These are phyloP conservation scores for Lactarius psammicola DNA, from an alignment of 768 basidiomycete genomes.

Conservation along the genomic window DNA sequence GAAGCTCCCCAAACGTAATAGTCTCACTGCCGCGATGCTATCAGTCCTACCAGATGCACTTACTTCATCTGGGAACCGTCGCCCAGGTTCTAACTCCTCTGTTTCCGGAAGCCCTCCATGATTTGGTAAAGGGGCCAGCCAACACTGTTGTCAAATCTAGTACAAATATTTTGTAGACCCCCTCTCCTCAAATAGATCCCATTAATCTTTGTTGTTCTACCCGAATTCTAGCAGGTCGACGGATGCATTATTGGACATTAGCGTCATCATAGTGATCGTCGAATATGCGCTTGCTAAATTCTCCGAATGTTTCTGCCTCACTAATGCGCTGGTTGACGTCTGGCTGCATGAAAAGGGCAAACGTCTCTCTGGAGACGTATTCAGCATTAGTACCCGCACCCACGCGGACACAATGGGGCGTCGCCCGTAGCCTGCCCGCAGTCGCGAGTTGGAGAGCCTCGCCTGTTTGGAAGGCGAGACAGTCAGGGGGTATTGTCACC, in stretches of 20 bases:
- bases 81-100: constrained; percentile 23
- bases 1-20: constrained; percentile 46
- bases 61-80: constrained; percentile 24
- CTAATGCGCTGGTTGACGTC: constrained; percentile 76
- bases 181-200: constrained; percentile 7
- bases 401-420: constrained; percentile 91
- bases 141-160: not conserved
- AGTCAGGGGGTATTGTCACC: constrained; percentile 81
- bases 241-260: constrained; percentile 23
- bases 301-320: constrained; percentile 73
- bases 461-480: constrained; percentile 94
- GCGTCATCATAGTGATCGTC: constrained; percentile 51
- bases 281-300: constrained; percentile 84
- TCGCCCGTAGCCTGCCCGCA: constrained; percentile 74
- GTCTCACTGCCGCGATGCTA: constrained; percentile 28
- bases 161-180: not conserved
- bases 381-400: constrained; percentile 48
- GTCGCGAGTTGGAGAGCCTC: constrained; percentile 93
- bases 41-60: constrained; percentile 29
- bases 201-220: constrained; percentile 8
- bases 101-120: constrained; percentile 19
- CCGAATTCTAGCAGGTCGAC: not conserved
- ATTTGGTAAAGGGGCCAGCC: not conserved
- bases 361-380: constrained; percentile 78
- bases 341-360: constrained; percentile 88